Percentiles rank a stretch among this genome's conserved stretches.
These are phyloP conservation scores for Pelargonium nanum DNA, from an alignment of 345 rosid species.

Conservation along the genomic window DNA sequence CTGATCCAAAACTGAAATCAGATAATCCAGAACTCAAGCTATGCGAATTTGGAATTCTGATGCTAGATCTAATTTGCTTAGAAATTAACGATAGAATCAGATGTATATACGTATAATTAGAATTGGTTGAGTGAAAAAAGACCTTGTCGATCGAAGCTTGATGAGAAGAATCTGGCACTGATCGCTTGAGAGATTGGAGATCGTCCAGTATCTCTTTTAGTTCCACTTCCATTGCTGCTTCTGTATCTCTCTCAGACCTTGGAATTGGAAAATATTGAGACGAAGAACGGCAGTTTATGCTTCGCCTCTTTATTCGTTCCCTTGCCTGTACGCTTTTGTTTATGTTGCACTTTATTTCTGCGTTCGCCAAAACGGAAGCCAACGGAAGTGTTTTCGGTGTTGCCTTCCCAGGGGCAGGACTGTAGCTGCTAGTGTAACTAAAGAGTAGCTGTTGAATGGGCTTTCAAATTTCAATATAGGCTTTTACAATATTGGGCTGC, in stretches of 20 bases:
- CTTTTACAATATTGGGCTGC: no score
- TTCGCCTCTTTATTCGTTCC: neutral
- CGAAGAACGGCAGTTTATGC: neutral
- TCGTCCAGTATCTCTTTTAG: slow-evolving; percentile 50
- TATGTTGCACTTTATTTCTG: neutral
- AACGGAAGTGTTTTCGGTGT: no score
- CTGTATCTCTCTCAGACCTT: neutral
- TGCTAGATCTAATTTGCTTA: neutral
- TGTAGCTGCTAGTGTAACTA: no score
- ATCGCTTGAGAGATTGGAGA: slow-evolving; percentile 45
- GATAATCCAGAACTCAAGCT: neutral
- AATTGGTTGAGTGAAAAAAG: neutral
- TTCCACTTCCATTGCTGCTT: slow-evolving; percentile 54
- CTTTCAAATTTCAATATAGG: no score
- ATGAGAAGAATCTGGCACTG: slow-evolving; percentile 42
- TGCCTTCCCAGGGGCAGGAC: no score
- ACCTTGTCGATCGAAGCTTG: slow-evolving; percentile 55
- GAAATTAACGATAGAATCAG: neutral
- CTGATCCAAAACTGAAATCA: no score
- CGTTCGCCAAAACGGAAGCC: neutral
- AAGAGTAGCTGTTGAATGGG: no score
- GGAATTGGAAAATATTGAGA: neutral
- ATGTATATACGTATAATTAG: neutral
- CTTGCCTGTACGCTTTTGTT: neutral
- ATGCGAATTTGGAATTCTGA: neutral